Percentiles rank a stretch among this genome's conserved stretches.
Evolutionary conservation across 345 rosid species (phyloP).

Genomic region (Lepidium aucheri): DNA sequence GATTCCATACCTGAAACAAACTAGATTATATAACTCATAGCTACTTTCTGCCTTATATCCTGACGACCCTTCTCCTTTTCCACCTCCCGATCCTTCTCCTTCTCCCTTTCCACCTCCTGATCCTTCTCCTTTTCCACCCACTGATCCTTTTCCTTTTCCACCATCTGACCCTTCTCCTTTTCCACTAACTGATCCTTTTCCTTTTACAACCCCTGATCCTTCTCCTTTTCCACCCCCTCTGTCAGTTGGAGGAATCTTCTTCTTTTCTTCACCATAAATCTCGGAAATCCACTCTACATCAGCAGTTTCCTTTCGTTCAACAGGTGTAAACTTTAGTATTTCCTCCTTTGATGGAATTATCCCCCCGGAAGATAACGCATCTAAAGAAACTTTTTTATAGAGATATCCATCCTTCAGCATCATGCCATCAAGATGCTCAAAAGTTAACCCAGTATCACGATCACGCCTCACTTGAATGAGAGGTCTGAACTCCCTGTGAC

Average conservation of each 20-base stretch:
- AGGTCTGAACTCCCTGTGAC: slow-evolving; percentile 80
- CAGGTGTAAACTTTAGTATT: slow-evolving; percentile 62
- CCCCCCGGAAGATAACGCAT: slow-evolving; percentile 66
- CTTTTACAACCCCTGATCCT: slow-evolving; percentile 31
- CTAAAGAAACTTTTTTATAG: slow-evolving; percentile 68
- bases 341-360: slow-evolving; percentile 70
- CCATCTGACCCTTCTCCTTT: slow-evolving; percentile 45
- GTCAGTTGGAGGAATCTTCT: slow-evolving; percentile 35
- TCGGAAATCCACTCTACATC: slow-evolving; percentile 84
- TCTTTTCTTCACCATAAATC: slow-evolving; percentile 72
- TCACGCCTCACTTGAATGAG: slow-evolving; percentile 72
- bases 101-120: slow-evolving; percentile 26
- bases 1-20: slow-evolving; percentile 64
- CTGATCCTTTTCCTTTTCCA: too few relatives aligned
- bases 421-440: slow-evolving; percentile 74
- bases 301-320: slow-evolving; percentile 51
- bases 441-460: slow-evolving; percentile 60
- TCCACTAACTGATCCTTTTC: slow-evolving; percentile 40
- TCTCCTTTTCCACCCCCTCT: slow-evolving; percentile 56
- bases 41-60: slow-evolving; percentile 33
- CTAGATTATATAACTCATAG: slow-evolving; percentile 58
- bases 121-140: slow-evolving; percentile 39
- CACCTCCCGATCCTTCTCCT: slow-evolving; percentile 44
- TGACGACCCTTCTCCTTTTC: slow-evolving; percentile 53
- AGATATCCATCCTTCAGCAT: slow-evolving; percentile 88